Conservation (phyloP, 805 yeast genomes). For the Saccharomycopsis selenospora region DNA sequence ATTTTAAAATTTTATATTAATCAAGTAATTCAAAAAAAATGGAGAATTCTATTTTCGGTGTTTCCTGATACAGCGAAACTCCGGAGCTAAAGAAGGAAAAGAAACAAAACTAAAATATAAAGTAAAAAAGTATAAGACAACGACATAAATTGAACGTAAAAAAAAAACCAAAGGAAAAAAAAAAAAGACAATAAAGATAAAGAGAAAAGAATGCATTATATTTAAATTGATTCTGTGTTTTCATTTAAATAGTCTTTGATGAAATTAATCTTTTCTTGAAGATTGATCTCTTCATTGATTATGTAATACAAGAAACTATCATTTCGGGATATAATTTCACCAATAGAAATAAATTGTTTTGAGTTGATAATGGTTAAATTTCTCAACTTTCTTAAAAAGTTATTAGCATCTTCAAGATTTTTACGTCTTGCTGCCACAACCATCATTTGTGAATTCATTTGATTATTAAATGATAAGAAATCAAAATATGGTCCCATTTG, state of each 20-base stretch:
- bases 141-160: no score
- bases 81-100: no score
- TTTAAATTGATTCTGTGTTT: no score
- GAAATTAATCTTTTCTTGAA: conserved; percentile 19
- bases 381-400: conserved; percentile 15
- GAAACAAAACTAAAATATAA: no score
- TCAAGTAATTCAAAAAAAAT: no score
- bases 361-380: conserved; percentile 12
- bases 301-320: conserved; percentile 19
- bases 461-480: background rate
- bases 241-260: conserved; percentile 13
- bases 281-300: conserved; percentile 14
- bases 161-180: no score
- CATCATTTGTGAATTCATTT: conserved; percentile 1
- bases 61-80: no score
- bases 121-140: no score
- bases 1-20: no score
- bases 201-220: no score
- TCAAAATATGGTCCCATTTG: background rate
- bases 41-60: no score
- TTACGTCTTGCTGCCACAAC: conserved; percentile 10
- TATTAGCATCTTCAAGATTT: conserved; percentile 17
- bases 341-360: conserved; percentile 14
- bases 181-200: no score
- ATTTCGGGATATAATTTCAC: conserved; percentile 13